Conservation (phyloP, 805 yeast species). For the Sugiyamaella mastotermitis region DNA sequence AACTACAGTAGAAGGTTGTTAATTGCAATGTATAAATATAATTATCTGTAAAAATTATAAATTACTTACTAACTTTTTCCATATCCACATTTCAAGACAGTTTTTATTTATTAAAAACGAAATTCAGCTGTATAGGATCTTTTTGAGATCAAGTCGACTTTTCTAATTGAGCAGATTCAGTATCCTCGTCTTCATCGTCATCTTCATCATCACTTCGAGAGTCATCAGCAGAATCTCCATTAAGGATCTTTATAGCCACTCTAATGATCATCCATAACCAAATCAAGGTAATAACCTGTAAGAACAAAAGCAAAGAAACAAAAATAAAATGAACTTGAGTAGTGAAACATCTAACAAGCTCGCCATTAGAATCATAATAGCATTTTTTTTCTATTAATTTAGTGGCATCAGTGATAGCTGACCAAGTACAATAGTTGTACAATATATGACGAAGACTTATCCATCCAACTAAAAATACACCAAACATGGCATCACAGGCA, state of each 20-base stretch:
- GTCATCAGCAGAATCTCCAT: conserved; percentile 78
- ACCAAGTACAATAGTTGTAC: conserved; percentile 61
- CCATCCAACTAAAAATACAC: conserved; percentile 65
- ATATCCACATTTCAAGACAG: no score
- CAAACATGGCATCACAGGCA: conserved; percentile 64
- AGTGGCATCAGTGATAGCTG: conserved; percentile 45
- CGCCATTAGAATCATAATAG: conserved; percentile 20
- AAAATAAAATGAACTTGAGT: conserved; percentile 36
- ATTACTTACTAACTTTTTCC: no score
- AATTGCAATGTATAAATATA: no score
- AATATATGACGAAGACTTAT: conserved; percentile 64
- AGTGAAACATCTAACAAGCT: conserved; percentile 30
- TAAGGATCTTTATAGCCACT: conserved; percentile 63
- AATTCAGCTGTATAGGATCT: no score
- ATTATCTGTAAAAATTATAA: no score
- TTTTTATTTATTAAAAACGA: no score
- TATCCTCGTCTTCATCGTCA: conserved; percentile 20
- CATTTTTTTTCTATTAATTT: conserved; percentile 33
- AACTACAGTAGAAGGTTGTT: no score
- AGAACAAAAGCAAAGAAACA: conserved; percentile 49
- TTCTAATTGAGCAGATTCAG: conserved; percentile 1
- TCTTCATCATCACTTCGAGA: conserved; percentile 80
- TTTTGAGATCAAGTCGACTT: no score
- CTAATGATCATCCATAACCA: conserved; percentile 74
- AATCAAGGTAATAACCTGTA: conserved; percentile 58